Evolutionary conservation across 2,329 filamentous ascomycete genomes (phyloP).

Genomic region (Aureobasidium pullulans): DNA sequence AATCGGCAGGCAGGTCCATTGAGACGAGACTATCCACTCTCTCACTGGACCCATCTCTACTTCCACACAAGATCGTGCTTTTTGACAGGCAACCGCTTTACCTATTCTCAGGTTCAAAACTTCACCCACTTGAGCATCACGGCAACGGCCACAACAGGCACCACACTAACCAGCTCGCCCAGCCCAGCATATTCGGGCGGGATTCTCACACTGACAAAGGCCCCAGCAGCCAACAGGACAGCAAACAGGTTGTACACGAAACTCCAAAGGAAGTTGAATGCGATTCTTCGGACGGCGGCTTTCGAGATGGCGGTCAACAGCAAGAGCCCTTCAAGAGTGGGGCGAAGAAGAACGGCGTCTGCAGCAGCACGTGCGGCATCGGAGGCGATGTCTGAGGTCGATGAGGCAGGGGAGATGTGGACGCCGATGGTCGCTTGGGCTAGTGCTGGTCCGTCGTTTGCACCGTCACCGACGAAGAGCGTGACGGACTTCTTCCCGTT

Average conservation of each 20-base stretch:
- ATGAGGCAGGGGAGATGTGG: constrained; percentile 56
- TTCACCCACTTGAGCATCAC: constrained; percentile 23
- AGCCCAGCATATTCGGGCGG: constrained; percentile 59
- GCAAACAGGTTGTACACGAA: constrained; percentile 64
- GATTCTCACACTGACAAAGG: constrained; percentile 50
- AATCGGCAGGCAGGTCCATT: too few relatives aligned
- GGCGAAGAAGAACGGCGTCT: background rate
- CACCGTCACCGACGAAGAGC: constrained; percentile 70
- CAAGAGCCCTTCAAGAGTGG: constrained; percentile 47
- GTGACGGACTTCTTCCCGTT: constrained; percentile 34
- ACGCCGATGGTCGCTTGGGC: constrained; percentile 65
- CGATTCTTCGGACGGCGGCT: constrained; percentile 34
- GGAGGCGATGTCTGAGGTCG: constrained; percentile 40
- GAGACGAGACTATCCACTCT: too few relatives aligned
- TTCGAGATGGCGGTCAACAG: constrained; percentile 49
- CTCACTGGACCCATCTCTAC: too few relatives aligned
- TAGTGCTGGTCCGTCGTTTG: constrained; percentile 69
- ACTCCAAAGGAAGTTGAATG: constrained; percentile 65
- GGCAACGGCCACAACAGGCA: constrained; percentile 59
- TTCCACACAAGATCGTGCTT: too few relatives aligned
- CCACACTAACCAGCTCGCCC: constrained; percentile 65
- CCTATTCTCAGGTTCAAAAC: background rate
- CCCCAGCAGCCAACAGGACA: constrained; percentile 58
- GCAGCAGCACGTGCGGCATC: background rate
- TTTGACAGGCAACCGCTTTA: too few relatives aligned